phyloP scores from a whole-genome alignment of 2,329 filamentous ascomycete genomes.

The Colletotrichum tofieldiae region DNA sequence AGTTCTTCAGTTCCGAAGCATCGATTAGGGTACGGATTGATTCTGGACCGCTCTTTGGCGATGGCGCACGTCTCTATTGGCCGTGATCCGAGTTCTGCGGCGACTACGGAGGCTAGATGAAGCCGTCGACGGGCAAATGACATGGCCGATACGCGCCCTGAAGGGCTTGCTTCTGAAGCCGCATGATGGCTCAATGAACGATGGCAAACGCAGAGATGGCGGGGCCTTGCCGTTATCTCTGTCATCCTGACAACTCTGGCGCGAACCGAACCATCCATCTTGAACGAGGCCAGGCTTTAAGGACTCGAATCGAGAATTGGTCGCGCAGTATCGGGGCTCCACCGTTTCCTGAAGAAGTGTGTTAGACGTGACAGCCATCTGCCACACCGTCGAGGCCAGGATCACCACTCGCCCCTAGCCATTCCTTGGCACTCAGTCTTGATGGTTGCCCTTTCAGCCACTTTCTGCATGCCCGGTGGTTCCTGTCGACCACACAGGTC shows the following conservation, averaged over 20 bases:
- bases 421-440: conserved; percentile 25
- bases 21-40: not conserved
- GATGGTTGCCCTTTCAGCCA: conserved; percentile 13
- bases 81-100: not conserved
- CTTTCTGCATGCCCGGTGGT: conserved; percentile 21
- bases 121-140: conserved; percentile 11
- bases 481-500: conserved; percentile 19
- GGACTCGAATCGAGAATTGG: conserved; percentile 1
- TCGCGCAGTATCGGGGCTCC: conserved; percentile 8
- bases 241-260: not conserved
- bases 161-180: conserved; percentile 3
- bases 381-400: conserved; percentile 3
- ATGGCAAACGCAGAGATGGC: conserved; percentile 1
- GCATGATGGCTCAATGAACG: conserved; percentile 12
- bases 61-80: conserved; percentile 11
- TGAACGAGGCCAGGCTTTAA: conserved; percentile 1
- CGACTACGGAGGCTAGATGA: conserved; percentile 21
- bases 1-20: not conserved
- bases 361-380: conserved; percentile 17
- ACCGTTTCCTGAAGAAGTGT: conserved; percentile 21
- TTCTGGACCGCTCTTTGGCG: conserved; percentile 3
- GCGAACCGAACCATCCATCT: conserved; percentile 4
- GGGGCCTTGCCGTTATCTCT: conserved; percentile 15
- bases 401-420: conserved; percentile 24
- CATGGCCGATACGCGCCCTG: not conserved